Conservation (phyloP, 139 green algal genomes). For the Desmodesmus armatus region DNA sequence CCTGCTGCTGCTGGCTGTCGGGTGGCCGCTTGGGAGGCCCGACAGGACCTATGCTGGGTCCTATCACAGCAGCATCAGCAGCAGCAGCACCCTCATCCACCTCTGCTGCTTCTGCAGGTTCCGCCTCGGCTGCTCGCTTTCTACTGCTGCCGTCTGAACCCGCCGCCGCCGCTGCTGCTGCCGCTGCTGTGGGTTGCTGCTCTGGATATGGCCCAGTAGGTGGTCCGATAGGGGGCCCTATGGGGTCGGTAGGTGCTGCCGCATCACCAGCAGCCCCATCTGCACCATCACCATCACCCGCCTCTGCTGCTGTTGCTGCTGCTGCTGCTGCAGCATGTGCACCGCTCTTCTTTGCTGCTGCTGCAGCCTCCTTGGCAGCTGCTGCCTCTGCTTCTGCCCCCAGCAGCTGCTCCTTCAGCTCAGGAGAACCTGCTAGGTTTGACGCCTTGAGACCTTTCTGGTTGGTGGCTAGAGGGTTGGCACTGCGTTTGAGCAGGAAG, state of each 20-base stretch:
- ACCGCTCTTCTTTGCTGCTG: not conserved
- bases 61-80: conserved; percentile 14
- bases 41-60: not conserved
- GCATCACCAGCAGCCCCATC: no score
- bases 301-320: conserved; percentile 6
- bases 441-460: conserved; percentile 63
- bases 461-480: conserved; percentile 63
- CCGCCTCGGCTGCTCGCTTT: not conserved
- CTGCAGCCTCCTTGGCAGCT: not conserved
- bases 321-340: not conserved
- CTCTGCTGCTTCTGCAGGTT: not conserved
- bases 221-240: no score
- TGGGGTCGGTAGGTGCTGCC: no score
- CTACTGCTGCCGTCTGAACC: conserved; percentile 36
- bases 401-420: conserved; percentile 42
- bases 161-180: conserved; percentile 35
- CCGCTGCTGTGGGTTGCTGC: not conserved
- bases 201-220: no score
- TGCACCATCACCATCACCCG: conserved; percentile 41
- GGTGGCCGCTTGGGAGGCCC: not conserved
- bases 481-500: conserved; percentile 75
- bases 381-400: conserved; percentile 16
- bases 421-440: conserved; percentile 55
- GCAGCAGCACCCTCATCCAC: not conserved
- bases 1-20: conserved; percentile 5